A percentile compares a stretch with the other conserved stretches of the same genome.
Conservation (phyloP, 345 rosid genomes). For the Aegle marmelos region DNA sequence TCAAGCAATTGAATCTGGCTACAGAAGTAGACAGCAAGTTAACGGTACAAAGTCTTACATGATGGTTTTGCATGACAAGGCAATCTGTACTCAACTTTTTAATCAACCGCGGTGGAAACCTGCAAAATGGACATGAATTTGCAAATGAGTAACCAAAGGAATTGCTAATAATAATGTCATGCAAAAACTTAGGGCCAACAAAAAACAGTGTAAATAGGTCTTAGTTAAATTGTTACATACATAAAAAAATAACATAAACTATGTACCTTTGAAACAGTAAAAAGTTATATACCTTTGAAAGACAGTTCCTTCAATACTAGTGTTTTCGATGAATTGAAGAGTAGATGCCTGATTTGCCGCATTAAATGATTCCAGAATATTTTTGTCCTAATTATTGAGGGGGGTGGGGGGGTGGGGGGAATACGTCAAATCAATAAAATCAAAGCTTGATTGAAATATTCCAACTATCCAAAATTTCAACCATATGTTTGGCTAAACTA, state of each 20-base stretch:
- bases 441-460: neutral
- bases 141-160: neutral
- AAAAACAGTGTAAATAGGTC: neutral
- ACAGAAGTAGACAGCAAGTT: neutral
- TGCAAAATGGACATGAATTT: conserved; percentile 24
- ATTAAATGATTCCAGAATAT: conserved; percentile 68
- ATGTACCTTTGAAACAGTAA: neutral
- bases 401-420: conserved; percentile 5
- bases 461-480: neutral
- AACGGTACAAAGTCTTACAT: conserved; percentile 38
- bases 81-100: conserved; percentile 66
- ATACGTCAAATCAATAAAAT: neutral
- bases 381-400: conserved; percentile 53
- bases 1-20: neutral
- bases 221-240: neutral
- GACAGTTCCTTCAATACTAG: conserved; percentile 60
- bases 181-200: neutral
- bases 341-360: conserved; percentile 77
- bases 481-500: neutral
- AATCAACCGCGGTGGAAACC: conserved; percentile 69
- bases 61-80: conserved; percentile 92
- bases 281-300: conserved; percentile 63
- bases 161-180: neutral
- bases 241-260: neutral
- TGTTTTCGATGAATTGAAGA: conserved; percentile 59